phyloP scores from a whole-genome alignment of 177 flowering plant genomes.

The Tripterygium wilfordii region DNA sequence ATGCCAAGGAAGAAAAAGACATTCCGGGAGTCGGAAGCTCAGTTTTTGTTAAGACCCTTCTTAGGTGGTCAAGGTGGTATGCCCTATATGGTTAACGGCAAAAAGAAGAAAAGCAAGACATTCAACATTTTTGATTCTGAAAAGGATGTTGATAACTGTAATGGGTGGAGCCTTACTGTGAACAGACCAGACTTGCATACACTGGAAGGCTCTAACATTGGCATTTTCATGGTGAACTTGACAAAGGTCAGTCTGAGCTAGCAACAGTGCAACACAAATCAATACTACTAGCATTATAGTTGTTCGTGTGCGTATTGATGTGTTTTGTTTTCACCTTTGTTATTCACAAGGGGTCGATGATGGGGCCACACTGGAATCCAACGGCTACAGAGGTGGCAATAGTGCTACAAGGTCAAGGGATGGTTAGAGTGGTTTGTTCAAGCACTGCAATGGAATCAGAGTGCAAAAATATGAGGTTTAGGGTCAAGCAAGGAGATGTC shows the following conservation, averaged over 20 bases:
- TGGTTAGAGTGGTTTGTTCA: slow-evolving; percentile 56
- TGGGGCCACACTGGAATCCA: slow-evolving; percentile 98
- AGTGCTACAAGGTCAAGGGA: slow-evolving; percentile 66
- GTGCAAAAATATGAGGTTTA: slow-evolving; percentile 51
- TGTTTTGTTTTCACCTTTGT: background rate
- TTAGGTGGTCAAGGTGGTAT: slow-evolving; percentile 10
- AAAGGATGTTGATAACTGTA: slow-evolving; percentile 58
- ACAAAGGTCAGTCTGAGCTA: slow-evolving; percentile 39
- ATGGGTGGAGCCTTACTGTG: slow-evolving; percentile 78
- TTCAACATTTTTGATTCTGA: slow-evolving; percentile 47
- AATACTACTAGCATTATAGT: background rate
- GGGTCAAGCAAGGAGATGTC: slow-evolving; percentile 65
- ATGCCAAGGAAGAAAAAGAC: slow-evolving; percentile 6
- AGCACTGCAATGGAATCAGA: slow-evolving; percentile 20
- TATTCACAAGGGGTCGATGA: slow-evolving; percentile 76
- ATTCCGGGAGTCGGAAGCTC: slow-evolving; percentile 22
- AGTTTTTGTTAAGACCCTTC: slow-evolving; percentile 30
- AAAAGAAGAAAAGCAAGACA: slow-evolving; percentile 32
- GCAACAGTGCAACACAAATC: background rate
- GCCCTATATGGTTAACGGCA: slow-evolving; percentile 12
- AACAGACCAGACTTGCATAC: slow-evolving; percentile 23
- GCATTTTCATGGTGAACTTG: slow-evolving; percentile 73
- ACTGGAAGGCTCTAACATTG: slow-evolving; percentile 42
- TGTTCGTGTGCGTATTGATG: background rate
- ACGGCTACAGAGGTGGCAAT: slow-evolving; percentile 60